Evolutionary conservation across 1,139 yeast species (phyloP).

Genomic region (Saccharomyces pastorianus): DNA sequence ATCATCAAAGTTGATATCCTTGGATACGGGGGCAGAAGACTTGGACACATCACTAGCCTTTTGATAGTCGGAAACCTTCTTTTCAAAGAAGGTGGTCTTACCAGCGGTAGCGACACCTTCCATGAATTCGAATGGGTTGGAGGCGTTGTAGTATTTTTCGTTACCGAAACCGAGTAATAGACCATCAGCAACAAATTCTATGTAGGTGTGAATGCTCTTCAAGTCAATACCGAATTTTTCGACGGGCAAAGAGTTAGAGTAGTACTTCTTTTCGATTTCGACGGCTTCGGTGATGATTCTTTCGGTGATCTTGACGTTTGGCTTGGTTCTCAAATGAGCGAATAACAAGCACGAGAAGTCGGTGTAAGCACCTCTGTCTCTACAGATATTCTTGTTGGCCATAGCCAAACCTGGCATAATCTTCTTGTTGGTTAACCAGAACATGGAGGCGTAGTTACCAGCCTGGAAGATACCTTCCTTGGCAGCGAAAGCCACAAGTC

Average conservation of each 20-base stretch:
- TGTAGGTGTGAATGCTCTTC: conserved; percentile 90
- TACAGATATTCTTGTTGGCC: conserved; percentile 91
- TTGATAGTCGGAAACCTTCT: conserved; percentile 97
- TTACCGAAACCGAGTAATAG: conserved; percentile 83
- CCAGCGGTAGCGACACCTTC: conserved; percentile 96
- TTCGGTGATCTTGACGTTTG: conserved; percentile 68
- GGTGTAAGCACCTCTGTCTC: conserved; percentile 98
- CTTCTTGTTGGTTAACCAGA: conserved; percentile 97
- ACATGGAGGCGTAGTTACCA: conserved; percentile 95
- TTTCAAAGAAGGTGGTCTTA: conserved; percentile 97
- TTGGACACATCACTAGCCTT: conserved; percentile 95
- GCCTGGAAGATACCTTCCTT: conserved; percentile 98
- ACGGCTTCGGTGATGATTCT: conserved; percentile 93
- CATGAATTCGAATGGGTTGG: conserved; percentile 97
- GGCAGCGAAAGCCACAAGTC: conserved; percentile 97
- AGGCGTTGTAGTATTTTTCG: conserved; percentile 74
- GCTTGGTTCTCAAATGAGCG: conserved; percentile 87
- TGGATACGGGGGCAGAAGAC: conserved; percentile 25
- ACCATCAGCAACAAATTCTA: conserved; percentile 95
- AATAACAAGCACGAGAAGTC: conserved; percentile 95
- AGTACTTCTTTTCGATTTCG: conserved; percentile 83
- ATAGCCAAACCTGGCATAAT: conserved; percentile 97
- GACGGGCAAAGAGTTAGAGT: conserved; percentile 88
- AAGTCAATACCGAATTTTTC: conserved; percentile 90
- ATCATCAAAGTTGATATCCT: conserved; percentile 45